Conservation (phyloP, 345 rosid genomes). For the Eucalyptus polybractea region DNA sequence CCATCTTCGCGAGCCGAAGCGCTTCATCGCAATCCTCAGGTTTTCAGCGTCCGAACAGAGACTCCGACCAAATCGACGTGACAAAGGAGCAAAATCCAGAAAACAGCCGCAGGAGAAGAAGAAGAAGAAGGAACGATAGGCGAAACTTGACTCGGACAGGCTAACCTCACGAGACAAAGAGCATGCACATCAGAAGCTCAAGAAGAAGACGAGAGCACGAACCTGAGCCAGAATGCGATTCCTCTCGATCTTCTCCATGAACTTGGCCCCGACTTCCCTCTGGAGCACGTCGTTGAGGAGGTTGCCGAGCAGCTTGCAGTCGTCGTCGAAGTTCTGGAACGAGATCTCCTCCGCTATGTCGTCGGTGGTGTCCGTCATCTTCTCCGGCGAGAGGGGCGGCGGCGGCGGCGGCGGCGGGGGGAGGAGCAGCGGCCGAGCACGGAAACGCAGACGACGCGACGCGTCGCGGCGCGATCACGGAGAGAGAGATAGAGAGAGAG, state of each 20-base stretch:
- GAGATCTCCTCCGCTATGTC: conserved; percentile 93
- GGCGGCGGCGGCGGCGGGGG: background rate
- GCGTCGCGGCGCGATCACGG: background rate
- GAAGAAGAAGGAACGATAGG: background rate
- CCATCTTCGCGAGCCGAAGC: background rate
- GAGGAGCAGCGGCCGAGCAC: background rate
- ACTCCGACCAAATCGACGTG: background rate
- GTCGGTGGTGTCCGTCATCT: conserved; percentile 93
- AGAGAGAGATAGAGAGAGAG: background rate
- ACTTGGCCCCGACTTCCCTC: conserved; percentile 47
- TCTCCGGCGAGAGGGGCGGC: background rate
- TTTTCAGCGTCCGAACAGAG: background rate
- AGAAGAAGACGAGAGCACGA: background rate
- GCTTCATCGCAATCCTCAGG: background rate
- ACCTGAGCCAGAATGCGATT: conserved; percentile 81
- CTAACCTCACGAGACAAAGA: background rate
- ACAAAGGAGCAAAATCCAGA: background rate
- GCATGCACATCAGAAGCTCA: background rate
- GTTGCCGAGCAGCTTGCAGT: conserved; percentile 81
- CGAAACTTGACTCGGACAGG: background rate
- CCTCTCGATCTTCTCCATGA: conserved; percentile 73
- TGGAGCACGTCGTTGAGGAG: conserved; percentile 80
- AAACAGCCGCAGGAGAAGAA: background rate
- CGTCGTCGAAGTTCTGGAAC: conserved; percentile 89
- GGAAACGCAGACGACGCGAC: background rate